Conservation (phyloP, 495 filamentous ascomycete genomes). For the Trichoderma erinaceum region DNA sequence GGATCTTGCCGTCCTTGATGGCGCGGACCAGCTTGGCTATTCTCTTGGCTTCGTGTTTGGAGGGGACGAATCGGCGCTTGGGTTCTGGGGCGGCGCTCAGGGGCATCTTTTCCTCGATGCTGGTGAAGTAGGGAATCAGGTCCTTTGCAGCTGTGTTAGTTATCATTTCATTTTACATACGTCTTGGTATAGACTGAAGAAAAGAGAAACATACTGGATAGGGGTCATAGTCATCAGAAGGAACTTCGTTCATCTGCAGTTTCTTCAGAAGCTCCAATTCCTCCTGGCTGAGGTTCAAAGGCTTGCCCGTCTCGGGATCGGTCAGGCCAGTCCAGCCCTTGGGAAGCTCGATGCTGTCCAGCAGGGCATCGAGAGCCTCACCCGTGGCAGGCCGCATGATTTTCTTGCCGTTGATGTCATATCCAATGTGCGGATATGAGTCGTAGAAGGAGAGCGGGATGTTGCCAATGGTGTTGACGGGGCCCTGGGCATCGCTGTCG, state of each 20-base stretch:
- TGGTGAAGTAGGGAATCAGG: constrained; percentile 87
- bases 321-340: constrained; percentile 97
- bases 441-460: constrained; percentile 95
- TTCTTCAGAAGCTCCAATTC: constrained; percentile 84
- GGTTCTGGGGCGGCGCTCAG: constrained; percentile 91
- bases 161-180: constrained; percentile 1
- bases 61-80: constrained; percentile 90
- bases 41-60: constrained; percentile 95
- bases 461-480: constrained; percentile 86
- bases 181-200: not conserved
- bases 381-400: constrained; percentile 94
- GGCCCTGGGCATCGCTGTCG: constrained; percentile 74
- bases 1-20: constrained; percentile 87
- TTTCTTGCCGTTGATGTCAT: constrained; percentile 97
- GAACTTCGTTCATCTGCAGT: constrained; percentile 84
- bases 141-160: constrained; percentile 40
- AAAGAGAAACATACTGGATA: constrained; percentile 55
- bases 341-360: constrained; percentile 95
- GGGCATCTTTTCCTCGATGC: constrained; percentile 86
- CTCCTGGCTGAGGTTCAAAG: constrained; percentile 76
- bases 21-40: constrained; percentile 98
- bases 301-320: constrained; percentile 87
- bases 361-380: constrained; percentile 83
- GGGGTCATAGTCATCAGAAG: constrained; percentile 81
- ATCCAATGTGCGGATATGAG: constrained; percentile 94